Conservation (phyloP, 345 rosid genomes). For the Eucalyptus curtisii region DNA sequence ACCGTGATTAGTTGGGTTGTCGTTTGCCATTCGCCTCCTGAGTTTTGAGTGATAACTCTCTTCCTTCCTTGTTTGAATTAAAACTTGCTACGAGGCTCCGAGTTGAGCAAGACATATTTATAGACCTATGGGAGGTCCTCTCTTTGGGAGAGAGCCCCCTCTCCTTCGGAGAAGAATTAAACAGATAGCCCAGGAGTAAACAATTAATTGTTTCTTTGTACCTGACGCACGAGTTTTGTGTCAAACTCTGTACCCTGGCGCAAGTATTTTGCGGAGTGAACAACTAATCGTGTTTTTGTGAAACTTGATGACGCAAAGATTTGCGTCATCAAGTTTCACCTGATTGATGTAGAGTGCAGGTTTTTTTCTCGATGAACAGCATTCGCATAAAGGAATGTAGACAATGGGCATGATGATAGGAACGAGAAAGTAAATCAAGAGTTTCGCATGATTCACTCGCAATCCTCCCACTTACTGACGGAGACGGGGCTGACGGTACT, state of each 20-base stretch:
- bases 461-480: no score
- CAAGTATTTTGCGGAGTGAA: no score
- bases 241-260: no score
- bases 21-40: not conserved
- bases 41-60: not conserved
- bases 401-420: not conserved
- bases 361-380: not conserved
- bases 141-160: no score
- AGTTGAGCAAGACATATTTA: not conserved
- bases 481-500: not conserved
- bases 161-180: no score
- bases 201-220: no score
- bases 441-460: accelerated
- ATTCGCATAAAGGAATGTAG: not conserved
- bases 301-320: no score
- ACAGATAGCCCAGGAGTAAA: no score
- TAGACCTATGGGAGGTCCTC: not conserved
- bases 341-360: not conserved
- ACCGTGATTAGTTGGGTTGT: not conserved
- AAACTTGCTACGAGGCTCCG: not conserved
- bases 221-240: no score
- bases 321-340: no score
- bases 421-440: no score
- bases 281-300: no score
- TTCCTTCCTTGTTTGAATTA: not conserved